phyloP scores from a whole-genome alignment of 179 eudicot genomes.

The Kewa caespitosa region DNA sequence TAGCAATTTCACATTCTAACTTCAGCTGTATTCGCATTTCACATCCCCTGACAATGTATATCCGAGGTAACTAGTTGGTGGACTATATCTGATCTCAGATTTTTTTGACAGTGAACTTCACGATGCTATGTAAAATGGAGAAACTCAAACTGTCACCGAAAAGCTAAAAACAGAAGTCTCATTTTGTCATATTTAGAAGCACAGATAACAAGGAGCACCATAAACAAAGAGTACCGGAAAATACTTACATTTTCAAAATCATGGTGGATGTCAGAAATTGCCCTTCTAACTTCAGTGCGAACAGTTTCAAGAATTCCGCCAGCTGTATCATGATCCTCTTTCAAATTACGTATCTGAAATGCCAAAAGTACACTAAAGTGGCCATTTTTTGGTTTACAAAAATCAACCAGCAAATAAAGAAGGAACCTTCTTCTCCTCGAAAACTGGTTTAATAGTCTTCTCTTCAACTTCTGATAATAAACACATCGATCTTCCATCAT shows the following conservation, averaged over 20 bases:
- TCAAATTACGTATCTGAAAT: constrained; percentile 27
- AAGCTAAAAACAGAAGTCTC: not conserved
- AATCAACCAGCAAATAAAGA: not conserved
- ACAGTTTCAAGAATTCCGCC: constrained; percentile 59
- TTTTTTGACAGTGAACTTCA: not conserved
- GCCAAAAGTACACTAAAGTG: not conserved
- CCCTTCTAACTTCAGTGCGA: constrained; percentile 56
- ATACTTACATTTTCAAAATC: constrained; percentile 50
- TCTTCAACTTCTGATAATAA: constrained; percentile 74
- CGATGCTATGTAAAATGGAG: not conserved
- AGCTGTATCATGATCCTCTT: constrained; percentile 28
- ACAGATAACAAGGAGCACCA: not conserved
- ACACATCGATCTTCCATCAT: constrained; percentile 48
- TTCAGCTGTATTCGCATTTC: not conserved
- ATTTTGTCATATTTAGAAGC: not conserved
- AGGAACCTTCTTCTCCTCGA: constrained; percentile 53
- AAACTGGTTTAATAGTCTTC: constrained; percentile 60
- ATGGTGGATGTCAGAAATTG: constrained; percentile 53
- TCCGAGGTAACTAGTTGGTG: not conserved
- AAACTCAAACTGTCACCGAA: not conserved
- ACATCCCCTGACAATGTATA: not conserved
- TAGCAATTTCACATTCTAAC: not conserved
- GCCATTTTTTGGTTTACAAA: not conserved
- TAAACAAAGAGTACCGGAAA: not conserved
- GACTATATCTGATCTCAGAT: not conserved